Base-by-base conservation (phyloP, 768 basidiomycete genomes). In the Mycena vulgaris region DNA sequence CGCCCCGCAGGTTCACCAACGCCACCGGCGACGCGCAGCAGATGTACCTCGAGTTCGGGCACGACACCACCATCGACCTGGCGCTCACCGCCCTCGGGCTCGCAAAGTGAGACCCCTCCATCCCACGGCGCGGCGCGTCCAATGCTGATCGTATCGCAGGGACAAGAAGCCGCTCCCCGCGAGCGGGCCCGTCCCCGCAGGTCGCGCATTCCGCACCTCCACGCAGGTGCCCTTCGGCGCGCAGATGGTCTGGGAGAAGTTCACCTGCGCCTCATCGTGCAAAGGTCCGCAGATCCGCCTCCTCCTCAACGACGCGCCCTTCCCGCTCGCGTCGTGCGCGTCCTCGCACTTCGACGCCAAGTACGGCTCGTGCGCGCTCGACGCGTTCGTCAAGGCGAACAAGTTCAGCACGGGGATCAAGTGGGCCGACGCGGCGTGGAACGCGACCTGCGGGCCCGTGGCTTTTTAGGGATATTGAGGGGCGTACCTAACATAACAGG, bases 161-260 rank as follows among this genome's bases (percentile, higher is more conserved):
- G 83, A 86, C 73, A 33, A 59, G 7, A 55, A 65, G 0, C 78
- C 80, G 33, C 80, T 85, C 35, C 66, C 75, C 40, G 65, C 80
- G 2, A 52, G 27, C 11, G 80, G 78, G 47, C 79, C 75, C 66
- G 74, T 71, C 25, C 28, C 33, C 71, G 37, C 74, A 19, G 67
- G 72, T 66, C 80, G 85, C 40, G 79, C 75, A 52, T 86, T 80
- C 76, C 77, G 77, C 56, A 85, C 84, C 33, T 81, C 83, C 7
- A 66, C 66, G 9, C 84, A 84, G 71, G 78, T 82, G 19, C 85
- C 85, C 35, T 86, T 86, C 66, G 84, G 77, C 17, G 84, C 84
- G 48, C 80, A 75, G 63, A 84, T 86, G 83, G 70, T 82, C 30
- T 86, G 83, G 84, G 83, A 85, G 73, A 79, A 74, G 69, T 84